Base-by-base conservation (phyloP, 192 early-diverging fungal genomes). In the Dissophora globulifera region DNA sequence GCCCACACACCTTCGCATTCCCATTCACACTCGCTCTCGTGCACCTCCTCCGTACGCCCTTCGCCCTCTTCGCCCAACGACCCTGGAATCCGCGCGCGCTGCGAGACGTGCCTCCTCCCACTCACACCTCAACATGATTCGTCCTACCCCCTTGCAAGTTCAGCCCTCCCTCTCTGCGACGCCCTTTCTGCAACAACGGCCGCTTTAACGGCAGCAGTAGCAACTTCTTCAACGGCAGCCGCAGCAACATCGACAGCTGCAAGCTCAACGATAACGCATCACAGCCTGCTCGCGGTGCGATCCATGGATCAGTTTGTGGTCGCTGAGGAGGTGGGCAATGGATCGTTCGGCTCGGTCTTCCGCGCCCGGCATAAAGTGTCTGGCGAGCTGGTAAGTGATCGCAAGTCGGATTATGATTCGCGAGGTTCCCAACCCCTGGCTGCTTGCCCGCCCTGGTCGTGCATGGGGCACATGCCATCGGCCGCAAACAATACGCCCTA, bases 261-360 rank as follows among this genome's bases (percentile, higher is more conserved):
- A 30, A 27, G 23, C 16, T n/a, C 43, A 17, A 45, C n/a, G n/a
- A 41, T 6, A 4, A 19, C 57, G 3, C 1, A 20, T 27, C 57
- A 59, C 16, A 59, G 29, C 26, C 31, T 75, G 26, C 41, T 22
- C 19, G 31, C 31, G 22, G 48, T 62, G 41, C 70, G 62, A 2
- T 58, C 62, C 1, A 78, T 81, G 62, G 75, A 85, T 50, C 83
- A 88, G 33, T 94, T 93, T 79, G 60, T 78, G 25, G 79, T 93
- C 40, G 11, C 86, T 26, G 85, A 92, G 30, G 86, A 94, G 47
- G 75, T 96, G 13, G 94, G 94, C 19, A 86, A 92, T 63, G 94
- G 94, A 3, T 90, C 91, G 0, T 96, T 95, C 80, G 94, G 94
- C 6, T 83, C 87, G 9, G 94, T 96, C 8, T 78, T 90, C 46